Evolutionary conservation across 352 stramenopile genomes (phyloP), one percentile per base, ranked within the genome.

Genomic region (Phytopythium litorale): DNA sequence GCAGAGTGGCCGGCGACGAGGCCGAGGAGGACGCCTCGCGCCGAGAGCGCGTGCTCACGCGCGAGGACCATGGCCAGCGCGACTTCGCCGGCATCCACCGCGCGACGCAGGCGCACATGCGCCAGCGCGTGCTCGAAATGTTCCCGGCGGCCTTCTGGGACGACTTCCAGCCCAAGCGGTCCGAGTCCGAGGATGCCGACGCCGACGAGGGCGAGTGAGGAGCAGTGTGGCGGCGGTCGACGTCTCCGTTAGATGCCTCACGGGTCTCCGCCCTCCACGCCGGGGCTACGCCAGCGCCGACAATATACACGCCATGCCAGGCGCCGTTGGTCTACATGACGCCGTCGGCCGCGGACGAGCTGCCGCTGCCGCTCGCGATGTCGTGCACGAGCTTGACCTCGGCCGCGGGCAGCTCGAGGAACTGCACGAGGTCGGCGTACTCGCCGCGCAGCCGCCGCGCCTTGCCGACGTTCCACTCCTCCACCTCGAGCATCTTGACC

Each of bases 401-500:
- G 4, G 70, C 66, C n/a, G 73, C 60, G 19, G 85, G 83, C 2
- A 94, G 64, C 49, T 90, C 69, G 9, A 94, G 53, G 30, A 88
- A 94, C 49, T 80, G 73, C 28, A 72, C 66, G 15, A 94, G 70
- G 19, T 92, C 85, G 7, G 72, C 59, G 32, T 76, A 75, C 40
- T 87, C 71, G 30, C 54, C 71, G n/a, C 69, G 62, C 37, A 91
- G 53, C 7, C 73, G 72, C 4, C 63, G 63, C 42, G 73, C 78
- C 55, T 78, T 76, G 43, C 84, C 78, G 6, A 85, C 53, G 67
- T 91, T 87, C 76, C 79, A 89, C 59, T 87, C 71, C 46, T 94
- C 81, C 0, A 76, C 72, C 54, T 91, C 79, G 8, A 94, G 62
- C 32, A 64, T 64, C 64, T 92, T 91, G 4, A 81, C 70, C 8